Conservation (phyloP, 352 stramenopile species). For the Phytopythium vexans region DNA sequence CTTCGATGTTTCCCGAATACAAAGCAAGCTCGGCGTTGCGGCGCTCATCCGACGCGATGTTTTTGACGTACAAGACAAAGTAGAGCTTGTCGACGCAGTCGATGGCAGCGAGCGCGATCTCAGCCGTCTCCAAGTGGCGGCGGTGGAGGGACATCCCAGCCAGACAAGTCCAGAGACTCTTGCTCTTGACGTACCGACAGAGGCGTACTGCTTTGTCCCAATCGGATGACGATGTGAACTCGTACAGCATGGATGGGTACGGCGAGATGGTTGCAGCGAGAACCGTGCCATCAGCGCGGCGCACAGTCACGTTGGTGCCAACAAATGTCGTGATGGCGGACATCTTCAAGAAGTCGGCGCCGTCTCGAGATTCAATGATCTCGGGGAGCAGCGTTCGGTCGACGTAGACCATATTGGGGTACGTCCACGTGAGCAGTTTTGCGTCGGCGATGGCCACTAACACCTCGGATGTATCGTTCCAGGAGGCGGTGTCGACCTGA, state of each 20-base stretch:
- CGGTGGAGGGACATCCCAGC: conserved; percentile 88
- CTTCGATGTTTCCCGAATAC: conserved; percentile 81
- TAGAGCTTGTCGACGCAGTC: conserved; percentile 93
- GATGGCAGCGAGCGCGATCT: conserved; percentile 90
- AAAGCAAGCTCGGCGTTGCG: conserved; percentile 88
- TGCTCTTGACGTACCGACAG: conserved; percentile 90
- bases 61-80: conserved; percentile 90
- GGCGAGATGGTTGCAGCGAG: conserved; percentile 75
- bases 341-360: conserved; percentile 80
- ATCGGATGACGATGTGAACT: conserved; percentile 71
- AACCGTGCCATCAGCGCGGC: conserved; percentile 83
- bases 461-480: conserved; percentile 87
- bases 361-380: conserved; percentile 75
- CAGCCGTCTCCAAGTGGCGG: conserved; percentile 88
- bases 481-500: conserved; percentile 89
- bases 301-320: conserved; percentile 81
- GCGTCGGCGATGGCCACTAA: conserved; percentile 88
- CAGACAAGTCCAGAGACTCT: conserved; percentile 88
- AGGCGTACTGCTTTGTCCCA: conserved; percentile 92
- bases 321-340: conserved; percentile 86
- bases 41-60: conserved; percentile 75
- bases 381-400: conserved; percentile 88
- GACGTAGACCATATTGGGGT: conserved; percentile 90
- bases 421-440: conserved; percentile 88
- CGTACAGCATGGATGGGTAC: conserved; percentile 85